Conservation (phyloP, 2,329 filamentous ascomycete genomes). For the Penicillium sp. region DNA sequence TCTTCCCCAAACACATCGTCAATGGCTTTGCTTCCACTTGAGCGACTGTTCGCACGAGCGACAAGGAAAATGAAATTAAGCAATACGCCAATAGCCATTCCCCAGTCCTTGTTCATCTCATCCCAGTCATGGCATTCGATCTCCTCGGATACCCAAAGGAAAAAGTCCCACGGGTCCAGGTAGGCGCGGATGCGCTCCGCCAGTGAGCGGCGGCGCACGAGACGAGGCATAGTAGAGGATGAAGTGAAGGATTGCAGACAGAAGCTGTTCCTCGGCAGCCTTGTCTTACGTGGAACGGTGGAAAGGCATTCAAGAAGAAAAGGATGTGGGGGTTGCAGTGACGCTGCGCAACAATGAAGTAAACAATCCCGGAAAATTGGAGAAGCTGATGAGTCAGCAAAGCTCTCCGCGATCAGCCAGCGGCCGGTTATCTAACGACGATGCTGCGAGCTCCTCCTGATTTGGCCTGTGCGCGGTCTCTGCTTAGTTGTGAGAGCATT, state of each 20-base stretch:
- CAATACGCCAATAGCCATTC: slow-evolving; percentile 69
- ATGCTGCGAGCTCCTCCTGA: slow-evolving; percentile 2
- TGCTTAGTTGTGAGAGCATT: not conserved
- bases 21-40: slow-evolving; percentile 48
- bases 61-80: slow-evolving; percentile 80
- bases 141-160: slow-evolving; percentile 89
- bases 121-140: slow-evolving; percentile 91
- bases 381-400: slow-evolving; percentile 22
- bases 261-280: slow-evolving; percentile 21
- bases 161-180: slow-evolving; percentile 83
- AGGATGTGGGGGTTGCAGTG: not conserved
- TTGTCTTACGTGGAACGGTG: slow-evolving; percentile 4
- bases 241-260: not conserved
- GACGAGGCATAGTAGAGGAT: slow-evolving; percentile 64
- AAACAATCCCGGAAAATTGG: slow-evolving; percentile 2
- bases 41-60: slow-evolving; percentile 72
- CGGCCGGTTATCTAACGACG: slow-evolving; percentile 15
- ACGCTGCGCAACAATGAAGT: slow-evolving; percentile 1
- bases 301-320: slow-evolving; percentile 9
- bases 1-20: slow-evolving; percentile 86
- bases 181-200: slow-evolving; percentile 74
- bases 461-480: not conserved
- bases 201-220: slow-evolving; percentile 79
- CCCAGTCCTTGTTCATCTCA: slow-evolving; percentile 68
- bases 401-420: slow-evolving; percentile 22